A percentile compares a stretch with the other conserved stretches of the same genome.
phyloP scores from a whole-genome alignment of 2,329 filamentous ascomycete genomes.

The Tolypocladium endophyticum region DNA sequence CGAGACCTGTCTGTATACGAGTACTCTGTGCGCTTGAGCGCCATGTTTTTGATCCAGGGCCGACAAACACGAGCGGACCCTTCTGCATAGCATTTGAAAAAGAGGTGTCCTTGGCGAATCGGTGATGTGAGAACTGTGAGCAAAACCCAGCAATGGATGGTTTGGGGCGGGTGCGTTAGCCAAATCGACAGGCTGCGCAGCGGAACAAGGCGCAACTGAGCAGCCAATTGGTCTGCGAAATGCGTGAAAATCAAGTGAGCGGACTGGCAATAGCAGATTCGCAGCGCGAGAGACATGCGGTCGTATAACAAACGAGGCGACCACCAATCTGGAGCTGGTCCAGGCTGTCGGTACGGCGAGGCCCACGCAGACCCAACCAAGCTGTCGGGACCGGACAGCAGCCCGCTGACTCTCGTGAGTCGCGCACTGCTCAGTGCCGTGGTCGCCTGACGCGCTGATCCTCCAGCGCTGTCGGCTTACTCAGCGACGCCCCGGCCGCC shows the following conservation, averaged over 20 bases:
- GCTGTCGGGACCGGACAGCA: background rate
- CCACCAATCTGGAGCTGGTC: background rate
- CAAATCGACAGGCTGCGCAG: background rate
- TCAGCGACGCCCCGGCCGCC: background rate
- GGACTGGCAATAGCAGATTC: background rate
- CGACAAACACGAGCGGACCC: background rate
- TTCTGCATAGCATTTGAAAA: background rate
- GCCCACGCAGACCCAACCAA: background rate
- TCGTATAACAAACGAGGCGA: background rate
- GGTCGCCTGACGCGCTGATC: background rate
- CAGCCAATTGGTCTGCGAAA: background rate
- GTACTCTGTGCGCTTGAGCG: background rate
- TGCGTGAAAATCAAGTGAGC: background rate
- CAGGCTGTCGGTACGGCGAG: background rate
- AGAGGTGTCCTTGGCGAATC: background rate
- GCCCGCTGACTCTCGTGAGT: background rate
- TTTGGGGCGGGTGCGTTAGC: background rate
- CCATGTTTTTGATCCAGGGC: background rate
- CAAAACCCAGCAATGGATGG: background rate
- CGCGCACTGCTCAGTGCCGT: too few relatives aligned
- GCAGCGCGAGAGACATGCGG: background rate
- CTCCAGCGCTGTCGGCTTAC: background rate
- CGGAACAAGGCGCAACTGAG: background rate
- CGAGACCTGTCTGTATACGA: background rate
- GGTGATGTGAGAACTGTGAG: background rate